phyloP scores from a whole-genome alignment of 345 rosid species.

The Eucalyptus urophylla region DNA sequence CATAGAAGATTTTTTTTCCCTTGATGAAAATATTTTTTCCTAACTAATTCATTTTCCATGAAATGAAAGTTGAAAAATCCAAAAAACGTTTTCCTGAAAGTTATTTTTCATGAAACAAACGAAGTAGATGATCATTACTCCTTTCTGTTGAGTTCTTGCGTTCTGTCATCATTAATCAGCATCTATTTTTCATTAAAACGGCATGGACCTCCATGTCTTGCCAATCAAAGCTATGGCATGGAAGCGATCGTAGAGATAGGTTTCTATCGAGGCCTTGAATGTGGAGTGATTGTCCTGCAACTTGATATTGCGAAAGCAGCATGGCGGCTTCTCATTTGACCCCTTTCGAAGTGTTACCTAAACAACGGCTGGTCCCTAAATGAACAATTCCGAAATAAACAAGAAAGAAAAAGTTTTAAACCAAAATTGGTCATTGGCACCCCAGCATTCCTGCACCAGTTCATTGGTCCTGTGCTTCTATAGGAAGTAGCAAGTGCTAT shows the following conservation, averaged over 20 bases:
- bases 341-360: neutral
- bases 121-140: neutral
- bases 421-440: neutral
- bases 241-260: neutral
- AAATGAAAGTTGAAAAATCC: rapidly evolving
- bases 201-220: neutral
- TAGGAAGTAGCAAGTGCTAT: neutral
- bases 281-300: neutral
- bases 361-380: neutral
- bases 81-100: rapidly evolving
- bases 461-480: neutral
- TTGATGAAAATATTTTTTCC: too few relatives aligned
- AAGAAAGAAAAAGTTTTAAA: neutral
- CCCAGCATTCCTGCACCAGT: neutral
- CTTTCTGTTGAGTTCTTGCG: neutral
- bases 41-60: too few relatives aligned
- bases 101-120: rapidly evolving
- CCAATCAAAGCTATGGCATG: neutral
- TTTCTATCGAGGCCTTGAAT: neutral
- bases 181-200: neutral
- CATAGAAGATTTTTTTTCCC: rapidly evolving
- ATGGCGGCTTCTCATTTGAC: neutral
- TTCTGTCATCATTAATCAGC: neutral
- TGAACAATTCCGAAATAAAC: neutral
- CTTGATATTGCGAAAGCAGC: neutral